These are phyloP conservation scores for Phellinidium pouzarii DNA, from an alignment of 1,284 basidiomycete species.

Conservation along the genomic window DNA sequence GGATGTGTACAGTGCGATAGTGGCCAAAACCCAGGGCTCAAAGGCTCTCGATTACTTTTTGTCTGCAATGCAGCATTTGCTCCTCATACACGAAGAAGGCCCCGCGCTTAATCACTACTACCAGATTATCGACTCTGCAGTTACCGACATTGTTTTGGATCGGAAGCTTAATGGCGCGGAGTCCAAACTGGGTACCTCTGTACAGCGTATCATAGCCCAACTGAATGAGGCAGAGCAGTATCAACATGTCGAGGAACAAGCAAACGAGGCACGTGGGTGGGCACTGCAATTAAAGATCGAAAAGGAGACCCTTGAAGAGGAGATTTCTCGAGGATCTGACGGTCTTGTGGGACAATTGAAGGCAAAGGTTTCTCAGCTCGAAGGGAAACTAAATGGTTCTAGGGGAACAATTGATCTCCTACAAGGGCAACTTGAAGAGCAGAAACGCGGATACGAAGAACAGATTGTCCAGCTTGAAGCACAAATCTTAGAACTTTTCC, in stretches of 20 bases:
- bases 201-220: slow-evolving; percentile 83
- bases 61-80: slow-evolving; percentile 87
- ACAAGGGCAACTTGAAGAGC: slow-evolving; percentile 74
- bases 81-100: slow-evolving; percentile 87
- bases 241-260: slow-evolving; percentile 75
- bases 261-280: slow-evolving; percentile 58
- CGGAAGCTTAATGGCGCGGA: slow-evolving; percentile 84
- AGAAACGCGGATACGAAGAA: slow-evolving; percentile 81
- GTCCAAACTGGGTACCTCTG: slow-evolving; percentile 82
- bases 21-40: slow-evolving; percentile 67
- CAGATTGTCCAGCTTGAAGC: slow-evolving; percentile 84
- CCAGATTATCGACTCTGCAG: slow-evolving; percentile 89
- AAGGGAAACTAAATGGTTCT: slow-evolving; percentile 75
- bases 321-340: slow-evolving; percentile 74
- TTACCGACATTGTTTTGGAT: slow-evolving; percentile 91
- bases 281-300: slow-evolving; percentile 61
- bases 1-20: slow-evolving; percentile 83
- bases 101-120: slow-evolving; percentile 82
- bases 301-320: slow-evolving; percentile 73
- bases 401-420: slow-evolving; percentile 72
- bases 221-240: slow-evolving; percentile 89
- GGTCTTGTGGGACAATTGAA: slow-evolving; percentile 84
- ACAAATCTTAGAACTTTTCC: slow-evolving; percentile 90
- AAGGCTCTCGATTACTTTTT: slow-evolving; percentile 84
- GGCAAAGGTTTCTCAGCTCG: slow-evolving; percentile 62